A percentile compares a stretch with the other conserved stretches of the same genome.
phyloP scores from a whole-genome alignment of 352 stramenopile genomes.

The Phytopythium boreale region DNA sequence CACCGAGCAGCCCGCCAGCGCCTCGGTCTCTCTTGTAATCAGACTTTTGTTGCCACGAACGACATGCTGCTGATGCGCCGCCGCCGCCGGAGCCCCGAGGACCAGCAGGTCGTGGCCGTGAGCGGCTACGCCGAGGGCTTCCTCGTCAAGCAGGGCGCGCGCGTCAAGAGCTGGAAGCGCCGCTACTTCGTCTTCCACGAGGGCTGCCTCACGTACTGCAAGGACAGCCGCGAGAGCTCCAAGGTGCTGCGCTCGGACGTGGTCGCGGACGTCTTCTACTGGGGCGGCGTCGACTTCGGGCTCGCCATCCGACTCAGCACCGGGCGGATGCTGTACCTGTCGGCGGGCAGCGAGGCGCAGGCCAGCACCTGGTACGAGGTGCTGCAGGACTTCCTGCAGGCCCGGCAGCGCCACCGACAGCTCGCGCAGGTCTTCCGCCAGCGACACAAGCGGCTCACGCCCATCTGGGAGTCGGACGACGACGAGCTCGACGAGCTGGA shows the following conservation, averaged over 20 bases:
- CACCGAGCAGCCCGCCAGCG: not conserved
- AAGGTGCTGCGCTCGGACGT: slow-evolving; percentile 47
- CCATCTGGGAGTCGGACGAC: slow-evolving; percentile 35
- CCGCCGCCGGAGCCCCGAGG: slow-evolving; percentile 8
- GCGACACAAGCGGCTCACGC: slow-evolving; percentile 35
- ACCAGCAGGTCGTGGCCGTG: slow-evolving; percentile 41
- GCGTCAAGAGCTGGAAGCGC: slow-evolving; percentile 75
- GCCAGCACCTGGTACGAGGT: slow-evolving; percentile 64
- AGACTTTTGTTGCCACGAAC: not conserved
- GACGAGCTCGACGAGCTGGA: slow-evolving; percentile 14
- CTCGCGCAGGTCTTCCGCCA: slow-evolving; percentile 35
- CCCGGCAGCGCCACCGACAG: slow-evolving; percentile 30
- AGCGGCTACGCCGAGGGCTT: slow-evolving; percentile 70
- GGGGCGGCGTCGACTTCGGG: slow-evolving; percentile 41
- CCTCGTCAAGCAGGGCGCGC: slow-evolving; percentile 59
- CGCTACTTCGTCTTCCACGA: slow-evolving; percentile 80
- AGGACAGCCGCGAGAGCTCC: slow-evolving; percentile 47
- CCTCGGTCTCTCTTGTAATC: not conserved
- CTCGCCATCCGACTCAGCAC: slow-evolving; percentile 47
- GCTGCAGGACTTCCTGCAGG: slow-evolving; percentile 43
- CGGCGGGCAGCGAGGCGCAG: slow-evolving; percentile 48
- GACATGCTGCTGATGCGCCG: slow-evolving; percentile 6
- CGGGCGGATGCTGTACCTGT: slow-evolving; percentile 44
- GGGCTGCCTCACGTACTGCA: slow-evolving; percentile 56
- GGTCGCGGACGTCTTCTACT: slow-evolving; percentile 53